Conservation (phyloP, 345 rosid genomes). For the Citrus cavaleriei region DNA sequence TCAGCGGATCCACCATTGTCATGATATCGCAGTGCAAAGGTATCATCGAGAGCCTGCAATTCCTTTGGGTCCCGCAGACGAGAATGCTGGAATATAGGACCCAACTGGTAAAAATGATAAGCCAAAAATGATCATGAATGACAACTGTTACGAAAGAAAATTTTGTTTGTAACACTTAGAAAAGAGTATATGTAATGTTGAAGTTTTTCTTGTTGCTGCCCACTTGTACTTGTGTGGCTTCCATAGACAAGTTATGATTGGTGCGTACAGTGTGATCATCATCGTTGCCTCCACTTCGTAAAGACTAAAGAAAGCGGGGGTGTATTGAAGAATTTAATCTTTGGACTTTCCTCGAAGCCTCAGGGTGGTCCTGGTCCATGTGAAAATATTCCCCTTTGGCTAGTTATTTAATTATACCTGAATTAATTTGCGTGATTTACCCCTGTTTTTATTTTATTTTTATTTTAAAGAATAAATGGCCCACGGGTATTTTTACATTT, state of each 20-base stretch:
- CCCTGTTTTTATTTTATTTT: too few species aligned
- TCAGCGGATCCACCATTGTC: background rate
- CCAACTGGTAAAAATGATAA: background rate
- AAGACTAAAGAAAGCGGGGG: too few species aligned
- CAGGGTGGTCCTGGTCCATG: too few species aligned
- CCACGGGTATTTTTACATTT: too few species aligned
- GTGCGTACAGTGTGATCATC: background rate
- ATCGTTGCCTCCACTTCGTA: background rate
- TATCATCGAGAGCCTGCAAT: background rate
- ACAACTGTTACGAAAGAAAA: background rate
- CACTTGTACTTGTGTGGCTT: background rate
- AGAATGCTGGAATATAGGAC: background rate
- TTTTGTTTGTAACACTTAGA: background rate
- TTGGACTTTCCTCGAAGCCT: too few species aligned
- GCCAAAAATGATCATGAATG: background rate
- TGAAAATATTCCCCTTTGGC: too few species aligned
- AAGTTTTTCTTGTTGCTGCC: too few species aligned
- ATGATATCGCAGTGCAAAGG: background rate
- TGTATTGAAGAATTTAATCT: too few species aligned
- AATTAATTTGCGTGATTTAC: too few species aligned
- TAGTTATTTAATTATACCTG: too few species aligned
- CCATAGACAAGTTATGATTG: background rate
- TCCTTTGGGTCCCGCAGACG: background rate
- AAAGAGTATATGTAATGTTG: background rate
- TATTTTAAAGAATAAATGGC: too few species aligned